Evolutionary conservation across 495 filamentous ascomycete species (phyloP), one percentile per base, ranked within the genome.

Genomic region (Hyaloscypha bicolor): DNA sequence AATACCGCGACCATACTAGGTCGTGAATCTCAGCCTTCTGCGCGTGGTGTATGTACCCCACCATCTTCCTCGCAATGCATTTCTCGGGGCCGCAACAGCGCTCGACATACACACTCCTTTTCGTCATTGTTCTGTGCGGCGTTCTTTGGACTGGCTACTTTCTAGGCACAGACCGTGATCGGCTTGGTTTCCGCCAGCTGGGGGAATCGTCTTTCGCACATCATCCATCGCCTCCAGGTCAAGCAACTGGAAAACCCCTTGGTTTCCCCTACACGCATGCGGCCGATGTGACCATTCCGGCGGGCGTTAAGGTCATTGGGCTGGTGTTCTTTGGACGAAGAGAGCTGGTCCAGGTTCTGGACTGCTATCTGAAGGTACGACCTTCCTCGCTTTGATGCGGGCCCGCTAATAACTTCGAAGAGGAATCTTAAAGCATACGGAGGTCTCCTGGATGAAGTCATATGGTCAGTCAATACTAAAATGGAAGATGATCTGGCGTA

Each of bases 391-490:
- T 48, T 4, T 48, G 11, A 19, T 19, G 3, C 16, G 9, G 9
- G 16, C 42, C 16, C 11, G 42, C 35, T 48, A 4, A 48, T 19
- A 48, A 16, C 11, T 4, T 48, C 16, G 16, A 30, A 83, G 78
- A 79, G 79, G 73, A 87, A 87, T 61, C 71, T 87, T 14, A 79
- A 76, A 42, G 71, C 75, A 1, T 85, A 87, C 60, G 79, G 79
- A 45, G 85, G 85, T 6, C 79, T 82, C 56, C 76, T 87, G 12
- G 83, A 87, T 61, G 78, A 82, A 56, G 82, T 87, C 31, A 73
- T 82, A 42, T 87, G 85, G 66, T 75, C 85, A 62, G 77, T 80
- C n/a, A 79, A 82, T 62, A 86, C 82, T 6, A 71, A 78, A 25
- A 78, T 83, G 42, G 58, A 77, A 19, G 71, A 73, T 48, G 80